Evolutionary conservation across 148 eudicot species (phyloP).

Genomic region (Drosera capensis): DNA sequence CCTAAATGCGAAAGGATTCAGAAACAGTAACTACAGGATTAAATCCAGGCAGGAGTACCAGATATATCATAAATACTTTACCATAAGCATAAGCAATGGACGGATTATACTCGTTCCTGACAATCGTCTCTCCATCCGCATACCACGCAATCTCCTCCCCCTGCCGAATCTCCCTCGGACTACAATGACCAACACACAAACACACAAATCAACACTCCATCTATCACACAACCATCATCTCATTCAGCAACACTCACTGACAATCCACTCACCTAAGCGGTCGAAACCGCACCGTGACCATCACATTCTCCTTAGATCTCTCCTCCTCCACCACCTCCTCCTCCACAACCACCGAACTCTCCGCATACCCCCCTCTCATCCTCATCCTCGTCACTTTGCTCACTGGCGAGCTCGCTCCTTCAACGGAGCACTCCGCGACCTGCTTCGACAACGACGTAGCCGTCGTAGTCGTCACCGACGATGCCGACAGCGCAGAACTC

Average conservation of each 20-base stretch:
- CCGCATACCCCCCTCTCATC: conserved; percentile 31
- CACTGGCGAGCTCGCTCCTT: conserved; percentile 49
- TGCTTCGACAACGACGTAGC: conserved; percentile 64
- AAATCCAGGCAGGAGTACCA: too few relatives aligned
- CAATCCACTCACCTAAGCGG: conserved; percentile 63
- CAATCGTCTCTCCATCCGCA: conserved; percentile 92
- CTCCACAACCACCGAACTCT: conserved; percentile 34
- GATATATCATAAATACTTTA: conserved; percentile 10
- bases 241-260: neutral
- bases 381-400: conserved; percentile 50
- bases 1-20: too few relatives aligned
- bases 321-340: conserved; percentile 25
- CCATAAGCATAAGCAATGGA: conserved; percentile 91
- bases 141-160: conserved; percentile 99
- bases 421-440: conserved; percentile 41
- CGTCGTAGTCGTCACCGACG: too few relatives aligned
- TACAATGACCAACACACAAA: conserved; percentile 14
- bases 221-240: neutral
- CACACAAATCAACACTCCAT: conserved; percentile 8
- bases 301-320: conserved; percentile 87
- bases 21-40: too few relatives aligned
- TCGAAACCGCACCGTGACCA: conserved; percentile 92
- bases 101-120: conserved; percentile 71
- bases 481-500: conserved; percentile 48
- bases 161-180: conserved; percentile 85